Evolutionary conservation across 139 green algal genomes (phyloP), one percentile per base, ranked within the genome.

Genomic region (Chlamydomonas sphaeroides): DNA sequence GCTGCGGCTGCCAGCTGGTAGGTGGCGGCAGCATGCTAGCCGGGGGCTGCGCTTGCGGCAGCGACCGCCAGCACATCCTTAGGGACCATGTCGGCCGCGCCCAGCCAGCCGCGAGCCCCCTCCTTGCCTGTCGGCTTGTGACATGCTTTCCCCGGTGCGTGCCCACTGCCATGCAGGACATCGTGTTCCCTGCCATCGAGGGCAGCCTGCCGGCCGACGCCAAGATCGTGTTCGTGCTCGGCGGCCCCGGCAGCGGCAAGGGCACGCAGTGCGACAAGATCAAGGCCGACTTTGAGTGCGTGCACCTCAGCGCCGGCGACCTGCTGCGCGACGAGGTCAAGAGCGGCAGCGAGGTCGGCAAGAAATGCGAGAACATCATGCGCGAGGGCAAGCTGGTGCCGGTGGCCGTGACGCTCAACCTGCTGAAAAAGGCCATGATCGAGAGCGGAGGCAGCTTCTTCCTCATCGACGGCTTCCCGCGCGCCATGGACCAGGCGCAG

Each of bases 381-480:
- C 92, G 93, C 79, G 93, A 96, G 80, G 94, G 94, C 73, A 92
- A 95, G 86, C 92, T 97, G 36, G 94, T 96, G 84, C 93, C 94
- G 35, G 71, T 86, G 21, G 56, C 65, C n/a, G 90, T 96, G 36
- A 96, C 91, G 49, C 93, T 97, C 77, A 79, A 82, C 20, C 87
- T 97, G 83, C 87, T 97, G 33, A 92, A 92, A 76, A 89, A 89
- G 3, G 92, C 92, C 28, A 97, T 97, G 92, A 79, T 93, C 18
- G 66, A 81, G 42, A 90, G 78, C 65, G 86, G 87, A 18, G 86
- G 57, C 71, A 87, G 85, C 45, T 89, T 89, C 69, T 98, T 98
- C 87, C 90, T 98, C 23, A 96, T 98, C 70, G 95, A 98, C 78
- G 95, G 95, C 75, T 98, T 98, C 91, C 95, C 95, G 17, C 90